A percentile compares a stretch with the other conserved stretches of the same genome.
Evolutionary conservation across 2,329 filamentous ascomycete species (phyloP).

Genomic region (Ustulina deusta): DNA sequence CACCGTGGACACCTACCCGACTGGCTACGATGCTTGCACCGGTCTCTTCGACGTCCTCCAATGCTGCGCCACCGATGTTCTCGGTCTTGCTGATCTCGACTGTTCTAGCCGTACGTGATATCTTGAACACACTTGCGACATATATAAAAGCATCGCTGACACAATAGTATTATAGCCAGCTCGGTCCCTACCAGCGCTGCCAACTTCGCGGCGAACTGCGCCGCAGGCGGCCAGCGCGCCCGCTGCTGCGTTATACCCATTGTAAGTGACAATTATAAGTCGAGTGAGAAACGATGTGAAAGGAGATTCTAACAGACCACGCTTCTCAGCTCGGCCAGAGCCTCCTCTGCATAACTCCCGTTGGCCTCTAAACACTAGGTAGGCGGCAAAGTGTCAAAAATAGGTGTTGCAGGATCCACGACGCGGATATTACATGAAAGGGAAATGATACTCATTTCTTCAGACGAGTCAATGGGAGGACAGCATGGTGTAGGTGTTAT

Average conservation of each 20-base stretch:
- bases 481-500: constrained; percentile 3
- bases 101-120: constrained; percentile 58
- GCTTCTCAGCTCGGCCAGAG: constrained; percentile 47
- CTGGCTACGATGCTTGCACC: constrained; percentile 56
- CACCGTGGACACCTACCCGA: neutral
- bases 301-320: constrained; percentile 6
- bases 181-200: constrained; percentile 54
- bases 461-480: neutral
- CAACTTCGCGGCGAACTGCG: constrained; percentile 59
- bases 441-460: constrained; percentile 10
- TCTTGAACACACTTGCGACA: neutral
- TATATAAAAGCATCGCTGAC: constrained; percentile 1
- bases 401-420: neutral
- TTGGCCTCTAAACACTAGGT: constrained; percentile 43
- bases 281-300: neutral
- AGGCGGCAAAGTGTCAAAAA: neutral
- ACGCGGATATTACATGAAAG: neutral
- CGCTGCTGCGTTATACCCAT: constrained; percentile 65
- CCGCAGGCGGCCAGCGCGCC: constrained; percentile 58
- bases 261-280: constrained; percentile 41
- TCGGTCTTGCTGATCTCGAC: constrained; percentile 58
- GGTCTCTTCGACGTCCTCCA: constrained; percentile 58
- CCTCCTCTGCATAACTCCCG: constrained; percentile 52
- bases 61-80: constrained; percentile 73
- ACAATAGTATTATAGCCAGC: constrained; percentile 46